phyloP scores from a whole-genome alignment of 1,139 yeast species.

The Casaregolazyma suthepensis region DNA sequence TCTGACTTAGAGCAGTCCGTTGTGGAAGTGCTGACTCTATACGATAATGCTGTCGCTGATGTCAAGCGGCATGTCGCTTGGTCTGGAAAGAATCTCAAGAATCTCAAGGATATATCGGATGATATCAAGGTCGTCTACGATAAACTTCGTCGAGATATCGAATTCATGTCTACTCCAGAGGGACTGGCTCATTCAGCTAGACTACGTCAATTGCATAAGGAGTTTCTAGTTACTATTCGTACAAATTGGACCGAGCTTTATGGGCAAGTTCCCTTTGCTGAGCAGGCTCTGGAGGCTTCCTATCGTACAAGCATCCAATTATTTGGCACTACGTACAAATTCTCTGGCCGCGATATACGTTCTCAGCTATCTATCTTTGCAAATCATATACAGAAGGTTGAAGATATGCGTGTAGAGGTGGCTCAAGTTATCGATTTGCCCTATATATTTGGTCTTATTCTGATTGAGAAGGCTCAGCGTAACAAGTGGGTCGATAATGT shows the following conservation, averaged over 20 bases:
- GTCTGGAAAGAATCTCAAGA: conserved; percentile 16
- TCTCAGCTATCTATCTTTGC: conserved; percentile 29
- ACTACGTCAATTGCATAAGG: conserved; percentile 11
- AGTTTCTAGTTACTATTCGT: conserved; percentile 20
- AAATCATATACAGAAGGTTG: conserved; percentile 34
- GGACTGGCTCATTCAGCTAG: neutral
- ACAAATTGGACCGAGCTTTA: conserved; percentile 2
- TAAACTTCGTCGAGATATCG: conserved; percentile 27
- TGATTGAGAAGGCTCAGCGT: conserved; percentile 66
- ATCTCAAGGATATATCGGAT: conserved; percentile 8
- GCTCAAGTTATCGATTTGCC: conserved; percentile 69
- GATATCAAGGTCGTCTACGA: conserved; percentile 27
- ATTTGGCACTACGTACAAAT: conserved; percentile 18
- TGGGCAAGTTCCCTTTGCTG: conserved; percentile 13
- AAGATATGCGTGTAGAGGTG: conserved; percentile 40
- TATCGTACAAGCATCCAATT: conserved; percentile 14
- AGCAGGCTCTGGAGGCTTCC: conserved; percentile 18
- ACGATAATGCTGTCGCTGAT: conserved; percentile 11
- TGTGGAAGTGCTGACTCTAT: conserved; percentile 1
- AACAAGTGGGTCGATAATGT: conserved; percentile 59
- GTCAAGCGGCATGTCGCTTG: neutral
- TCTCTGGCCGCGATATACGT: conserved; percentile 16
- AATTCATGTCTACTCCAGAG: conserved; percentile 20
- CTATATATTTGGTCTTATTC: conserved; percentile 65
- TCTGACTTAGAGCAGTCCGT: neutral